Conservation (phyloP, 768 basidiomycete species). For the Candolleomyces aberdarensis region DNA sequence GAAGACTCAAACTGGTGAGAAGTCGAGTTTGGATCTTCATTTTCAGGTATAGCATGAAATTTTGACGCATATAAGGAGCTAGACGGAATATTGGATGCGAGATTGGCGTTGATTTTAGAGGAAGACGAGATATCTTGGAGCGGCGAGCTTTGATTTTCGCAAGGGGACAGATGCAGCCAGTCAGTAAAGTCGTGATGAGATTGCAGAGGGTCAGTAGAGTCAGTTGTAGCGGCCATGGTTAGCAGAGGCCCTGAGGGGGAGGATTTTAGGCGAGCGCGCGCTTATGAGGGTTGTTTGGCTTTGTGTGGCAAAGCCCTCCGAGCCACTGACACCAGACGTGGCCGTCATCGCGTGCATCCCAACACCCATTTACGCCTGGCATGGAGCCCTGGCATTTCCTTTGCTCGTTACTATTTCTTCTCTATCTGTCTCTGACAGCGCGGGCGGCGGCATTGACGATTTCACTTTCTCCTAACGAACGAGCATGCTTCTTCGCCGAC, state of each 20-base stretch:
- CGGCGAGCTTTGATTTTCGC: conserved; percentile 11
- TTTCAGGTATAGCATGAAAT: not conserved
- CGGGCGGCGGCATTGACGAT: conserved; percentile 76
- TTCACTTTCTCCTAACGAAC: conserved; percentile 70
- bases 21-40: not conserved
- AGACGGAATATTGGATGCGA: conserved; percentile 8
- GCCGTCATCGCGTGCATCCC: conserved; percentile 6
- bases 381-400: conserved; percentile 22
- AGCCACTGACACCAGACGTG: conserved; percentile 13
- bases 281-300: conserved; percentile 1
- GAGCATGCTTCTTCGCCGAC: conserved; percentile 92
- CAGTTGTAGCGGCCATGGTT: not conserved
- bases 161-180: conserved; percentile 26
- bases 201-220: not conserved
- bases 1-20: not conserved
- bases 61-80: conserved; percentile 2
- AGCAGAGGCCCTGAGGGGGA: not conserved
- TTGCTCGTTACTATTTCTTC: conserved; percentile 28
- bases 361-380: conserved; percentile 4
- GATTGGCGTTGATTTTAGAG: conserved; percentile 15
- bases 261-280: not conserved
- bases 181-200: conserved; percentile 23
- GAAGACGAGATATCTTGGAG: conserved; percentile 20
- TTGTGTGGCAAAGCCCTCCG: not conserved
- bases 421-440: conserved; percentile 32